A percentile compares a stretch with the other conserved stretches of the same genome.
Conservation (phyloP, 495 filamentous ascomycete species). For the Trichocladium antarcticum region DNA sequence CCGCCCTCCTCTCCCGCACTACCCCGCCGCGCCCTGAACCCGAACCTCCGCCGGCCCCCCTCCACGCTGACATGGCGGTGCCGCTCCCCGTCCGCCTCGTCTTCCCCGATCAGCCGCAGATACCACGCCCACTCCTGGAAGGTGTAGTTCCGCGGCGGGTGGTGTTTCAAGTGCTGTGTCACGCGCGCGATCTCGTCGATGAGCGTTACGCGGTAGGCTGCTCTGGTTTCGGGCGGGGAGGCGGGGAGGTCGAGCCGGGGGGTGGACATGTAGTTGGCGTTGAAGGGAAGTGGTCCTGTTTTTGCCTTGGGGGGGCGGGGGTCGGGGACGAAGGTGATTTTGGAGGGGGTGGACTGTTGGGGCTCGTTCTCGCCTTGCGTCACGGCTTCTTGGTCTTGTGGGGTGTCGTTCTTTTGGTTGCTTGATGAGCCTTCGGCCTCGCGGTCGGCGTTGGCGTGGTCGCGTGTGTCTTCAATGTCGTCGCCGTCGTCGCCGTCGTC, state of each 20-base stretch:
- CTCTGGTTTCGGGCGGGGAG: conserved; percentile 25
- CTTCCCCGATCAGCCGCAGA: conserved; percentile 61
- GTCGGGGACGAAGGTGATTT: conserved; percentile 5
- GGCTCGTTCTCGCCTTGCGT: too few relatives aligned
- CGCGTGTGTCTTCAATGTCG: conserved; percentile 2
- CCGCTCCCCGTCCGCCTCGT: conserved; percentile 41
- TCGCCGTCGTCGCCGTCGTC: conserved; percentile 8
- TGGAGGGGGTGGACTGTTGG: neutral
- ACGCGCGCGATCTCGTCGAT: conserved; percentile 58
- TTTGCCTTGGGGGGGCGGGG: neutral
- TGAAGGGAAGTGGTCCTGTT: conserved; percentile 1
- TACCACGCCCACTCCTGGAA: conserved; percentile 79
- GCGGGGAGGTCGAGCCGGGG: conserved; percentile 14
- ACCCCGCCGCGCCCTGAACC: too few relatives aligned
- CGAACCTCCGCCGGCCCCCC: too few relatives aligned
- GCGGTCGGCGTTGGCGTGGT: conserved; percentile 11
- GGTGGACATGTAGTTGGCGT: conserved; percentile 12
- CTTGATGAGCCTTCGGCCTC: conserved; percentile 10
- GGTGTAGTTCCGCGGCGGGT: conserved; percentile 55
- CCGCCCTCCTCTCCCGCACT: too few relatives aligned
- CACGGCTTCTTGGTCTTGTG: conserved; percentile 19
- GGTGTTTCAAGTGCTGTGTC: conserved; percentile 48
- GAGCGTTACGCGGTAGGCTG: conserved; percentile 56
- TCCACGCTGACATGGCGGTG: conserved; percentile 24
- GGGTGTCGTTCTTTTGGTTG: conserved; percentile 5